Evolutionary conservation across 164 flowering plant species (phyloP), one percentile per base, ranked within the genome.

Genomic region (Pachysandra terminalis): DNA sequence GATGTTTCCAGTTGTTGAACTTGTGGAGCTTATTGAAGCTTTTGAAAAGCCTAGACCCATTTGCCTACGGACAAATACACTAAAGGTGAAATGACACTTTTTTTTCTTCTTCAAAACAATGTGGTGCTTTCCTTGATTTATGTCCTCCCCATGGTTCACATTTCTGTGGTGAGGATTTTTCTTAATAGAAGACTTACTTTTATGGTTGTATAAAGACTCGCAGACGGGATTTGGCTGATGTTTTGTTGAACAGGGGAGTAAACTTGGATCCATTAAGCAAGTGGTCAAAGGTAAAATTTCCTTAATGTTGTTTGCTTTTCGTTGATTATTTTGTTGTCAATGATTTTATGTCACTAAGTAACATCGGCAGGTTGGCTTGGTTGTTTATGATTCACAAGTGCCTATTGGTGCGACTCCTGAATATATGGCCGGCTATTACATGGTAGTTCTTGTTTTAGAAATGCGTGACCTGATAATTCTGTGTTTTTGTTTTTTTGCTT

Each of bases 391-490:
- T 58, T 92, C 97, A 16, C 99, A 95, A 85, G 98, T 95, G 60
- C 98, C 99, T 17, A 83, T 92, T 75, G 99, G 99, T 66, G 99
- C 99, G 17, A 95, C 99, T 68, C 99, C 99, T 25, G 99, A 95
- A 77, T 95, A 95, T 75, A 87, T 92, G 99, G 99, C 99, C 65
- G 99, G 99, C 59, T 83, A 80, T 68, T 95, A 95, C 81, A 92
- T 90, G 97, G 99, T 95, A 79, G 8, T 45, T 59, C 23, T 16
- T 67, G 57, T 64, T 27, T 67, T 56, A 7, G 37, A 35, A 27
- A 17, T 7, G 17, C 56, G 25, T 14, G 16, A 3, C 19, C 60
- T 22, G 14, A 16, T 63, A 27, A 45, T 17, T 26, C 17, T 27
- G n/a, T 19, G 45, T 9, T 12, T 61, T 65, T 14, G 55, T 56